Evolutionary conservation across 495 filamentous ascomycete genomes (phyloP).

Genomic region (Tuber magnatum): DNA sequence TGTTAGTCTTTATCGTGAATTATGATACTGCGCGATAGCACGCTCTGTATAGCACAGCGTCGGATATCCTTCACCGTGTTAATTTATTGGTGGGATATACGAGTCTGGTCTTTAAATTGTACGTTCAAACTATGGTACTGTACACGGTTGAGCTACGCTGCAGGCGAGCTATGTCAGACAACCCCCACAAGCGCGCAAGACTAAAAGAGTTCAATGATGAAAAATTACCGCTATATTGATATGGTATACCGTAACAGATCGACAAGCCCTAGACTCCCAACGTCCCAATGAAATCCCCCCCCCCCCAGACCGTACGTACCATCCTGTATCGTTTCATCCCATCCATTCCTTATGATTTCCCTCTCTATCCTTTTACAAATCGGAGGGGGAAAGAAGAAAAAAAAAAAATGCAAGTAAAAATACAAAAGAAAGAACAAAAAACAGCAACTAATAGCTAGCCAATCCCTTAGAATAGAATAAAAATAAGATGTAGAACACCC

Average conservation of each 20-base stretch:
- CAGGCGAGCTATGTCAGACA: background rate
- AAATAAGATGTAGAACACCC: background rate
- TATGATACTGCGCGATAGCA: background rate
- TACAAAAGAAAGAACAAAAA: background rate
- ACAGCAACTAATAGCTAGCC: background rate
- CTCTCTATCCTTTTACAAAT: background rate
- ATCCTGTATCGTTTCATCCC: background rate
- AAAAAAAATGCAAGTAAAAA: background rate
- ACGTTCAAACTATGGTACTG: background rate
- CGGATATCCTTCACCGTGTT: background rate
- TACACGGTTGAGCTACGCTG: background rate
- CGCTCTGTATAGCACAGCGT: no score
- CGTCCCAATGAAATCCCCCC: background rate
- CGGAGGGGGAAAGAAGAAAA: background rate
- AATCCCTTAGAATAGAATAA: background rate
- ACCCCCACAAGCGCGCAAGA: background rate
- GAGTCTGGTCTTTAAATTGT: background rate
- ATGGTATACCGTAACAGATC: background rate
- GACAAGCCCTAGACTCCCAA: background rate
- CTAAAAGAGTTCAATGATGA: background rate
- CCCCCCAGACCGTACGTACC: background rate
- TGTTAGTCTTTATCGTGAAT: background rate
- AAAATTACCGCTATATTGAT: constrained; percentile 2
- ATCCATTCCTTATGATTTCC: background rate
- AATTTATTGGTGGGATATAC: background rate